Conservation (phyloP, 176 grass and related monocot genomes). For the Lolium rigidum region DNA sequence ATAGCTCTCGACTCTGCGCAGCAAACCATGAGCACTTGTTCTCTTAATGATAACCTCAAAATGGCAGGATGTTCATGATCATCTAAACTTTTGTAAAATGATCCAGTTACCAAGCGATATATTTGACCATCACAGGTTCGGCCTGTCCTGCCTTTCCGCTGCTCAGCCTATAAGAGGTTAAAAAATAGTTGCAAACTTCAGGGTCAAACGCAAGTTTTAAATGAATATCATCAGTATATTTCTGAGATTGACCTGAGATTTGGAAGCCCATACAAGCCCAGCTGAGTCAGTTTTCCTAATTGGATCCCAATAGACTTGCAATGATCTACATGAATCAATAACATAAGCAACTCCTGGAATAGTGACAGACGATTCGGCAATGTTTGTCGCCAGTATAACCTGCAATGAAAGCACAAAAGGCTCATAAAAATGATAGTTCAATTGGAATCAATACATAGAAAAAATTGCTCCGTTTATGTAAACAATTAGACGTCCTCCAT, state of each 20-base stretch:
- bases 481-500: not conserved
- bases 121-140: slow-evolving; percentile 89
- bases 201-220: slow-evolving; percentile 26
- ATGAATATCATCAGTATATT: slow-evolving; percentile 24
- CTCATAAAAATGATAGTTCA: not conserved
- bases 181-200: slow-evolving; percentile 25
- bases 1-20: slow-evolving; percentile 83
- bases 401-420: slow-evolving; percentile 44
- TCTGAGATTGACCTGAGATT: slow-evolving; percentile 73
- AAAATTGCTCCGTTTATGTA: slow-evolving; percentile 2
- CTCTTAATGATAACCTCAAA: slow-evolving; percentile 84
- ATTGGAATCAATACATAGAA: slow-evolving; percentile 21
- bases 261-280: slow-evolving; percentile 86
- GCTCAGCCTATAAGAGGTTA: slow-evolving; percentile 68
- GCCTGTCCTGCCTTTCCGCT: slow-evolving; percentile 94
- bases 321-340: slow-evolving; percentile 92
- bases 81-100: slow-evolving; percentile 76
- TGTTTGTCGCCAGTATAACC: slow-evolving; percentile 97
- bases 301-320: slow-evolving; percentile 87
- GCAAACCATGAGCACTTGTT: slow-evolving; percentile 88
- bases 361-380: slow-evolving; percentile 96
- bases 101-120: slow-evolving; percentile 69
- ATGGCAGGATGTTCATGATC: slow-evolving; percentile 91
- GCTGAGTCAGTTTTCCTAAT: slow-evolving; percentile 71
- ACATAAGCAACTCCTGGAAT: slow-evolving; percentile 89